A percentile compares a stretch with the other conserved stretches of the same genome.
Evolutionary conservation across 768 basidiomycete genomes (phyloP).

Genomic region (Aureoboletus auriporus): DNA sequence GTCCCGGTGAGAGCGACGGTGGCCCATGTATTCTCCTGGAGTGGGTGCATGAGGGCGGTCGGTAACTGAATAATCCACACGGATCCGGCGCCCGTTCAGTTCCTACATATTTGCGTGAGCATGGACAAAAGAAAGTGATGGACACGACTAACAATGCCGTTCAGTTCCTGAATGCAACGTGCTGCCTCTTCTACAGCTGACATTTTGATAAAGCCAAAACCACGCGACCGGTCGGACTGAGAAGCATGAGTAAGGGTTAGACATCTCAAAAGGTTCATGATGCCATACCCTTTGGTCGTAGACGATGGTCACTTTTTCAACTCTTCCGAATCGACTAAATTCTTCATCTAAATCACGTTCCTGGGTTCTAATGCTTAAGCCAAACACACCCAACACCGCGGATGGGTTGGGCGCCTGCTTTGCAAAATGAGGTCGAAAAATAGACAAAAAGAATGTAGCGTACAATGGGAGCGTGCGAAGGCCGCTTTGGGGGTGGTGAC

Average conservation of each 20-base stretch:
- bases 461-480: slow-evolving; percentile 72
- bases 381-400: slow-evolving; percentile 93
- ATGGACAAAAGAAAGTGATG: neutral
- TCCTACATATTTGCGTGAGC: slow-evolving; percentile 47
- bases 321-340: slow-evolving; percentile 82
- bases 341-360: slow-evolving; percentile 95
- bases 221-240: slow-evolving; percentile 92
- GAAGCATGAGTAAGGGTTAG: slow-evolving; percentile 17
- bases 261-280: neutral
- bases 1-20: slow-evolving; percentile 59
- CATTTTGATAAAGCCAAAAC: slow-evolving; percentile 98
- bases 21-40: slow-evolving; percentile 97
- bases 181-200: slow-evolving; percentile 81
- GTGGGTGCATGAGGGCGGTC: slow-evolving; percentile 93
- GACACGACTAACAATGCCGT: slow-evolving; percentile 70
- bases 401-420: slow-evolving; percentile 84
- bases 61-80: slow-evolving; percentile 96
- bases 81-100: slow-evolving; percentile 91
- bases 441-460: slow-evolving; percentile 28
- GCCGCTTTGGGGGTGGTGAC: slow-evolving; percentile 59
- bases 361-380: slow-evolving; percentile 90
- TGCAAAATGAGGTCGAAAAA: slow-evolving; percentile 32
- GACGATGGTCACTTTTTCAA: slow-evolving; percentile 94
- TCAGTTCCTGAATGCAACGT: slow-evolving; percentile 84
- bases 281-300: slow-evolving; percentile 88